Evolutionary conservation across 176 grass and related monocot genomes (phyloP).

Genomic region (Rhynchospora tenuis): DNA sequence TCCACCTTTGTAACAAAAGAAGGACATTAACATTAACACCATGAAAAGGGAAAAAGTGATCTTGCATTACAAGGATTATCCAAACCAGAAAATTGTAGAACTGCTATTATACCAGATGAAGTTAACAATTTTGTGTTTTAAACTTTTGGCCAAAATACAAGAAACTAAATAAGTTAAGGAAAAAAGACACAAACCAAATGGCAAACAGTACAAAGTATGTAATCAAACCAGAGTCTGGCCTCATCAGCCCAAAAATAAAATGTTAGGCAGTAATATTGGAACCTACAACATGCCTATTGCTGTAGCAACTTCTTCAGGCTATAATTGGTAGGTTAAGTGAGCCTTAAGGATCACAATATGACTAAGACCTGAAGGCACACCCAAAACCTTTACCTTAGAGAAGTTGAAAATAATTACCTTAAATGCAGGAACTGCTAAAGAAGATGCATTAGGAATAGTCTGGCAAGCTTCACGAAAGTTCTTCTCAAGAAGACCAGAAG

Average conservation of each 20-base stretch:
- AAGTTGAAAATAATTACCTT: neutral
- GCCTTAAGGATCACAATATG: neutral
- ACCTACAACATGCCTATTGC: neutral
- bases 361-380: neutral
- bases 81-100: neutral
- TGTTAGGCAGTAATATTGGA: neutral
- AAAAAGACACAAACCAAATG: neutral
- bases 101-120: neutral
- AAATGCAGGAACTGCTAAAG: constrained; percentile 1
- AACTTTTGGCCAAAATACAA: neutral
- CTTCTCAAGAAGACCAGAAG: constrained; percentile 78
- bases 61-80: neutral
- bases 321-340: neutral
- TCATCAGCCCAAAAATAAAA: neutral
- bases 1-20: constrained; percentile 50
- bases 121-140: neutral
- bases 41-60: constrained; percentile 8
- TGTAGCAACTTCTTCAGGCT: neutral
- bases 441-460: constrained; percentile 15
- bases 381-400: neutral
- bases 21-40: constrained; percentile 7
- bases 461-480: constrained; percentile 84
- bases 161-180: neutral
- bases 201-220: neutral
- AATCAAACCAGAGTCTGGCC: neutral